Evolutionary conservation across 2,329 filamentous ascomycete species (phyloP).

Genomic region (Diaporthe vexans): DNA sequence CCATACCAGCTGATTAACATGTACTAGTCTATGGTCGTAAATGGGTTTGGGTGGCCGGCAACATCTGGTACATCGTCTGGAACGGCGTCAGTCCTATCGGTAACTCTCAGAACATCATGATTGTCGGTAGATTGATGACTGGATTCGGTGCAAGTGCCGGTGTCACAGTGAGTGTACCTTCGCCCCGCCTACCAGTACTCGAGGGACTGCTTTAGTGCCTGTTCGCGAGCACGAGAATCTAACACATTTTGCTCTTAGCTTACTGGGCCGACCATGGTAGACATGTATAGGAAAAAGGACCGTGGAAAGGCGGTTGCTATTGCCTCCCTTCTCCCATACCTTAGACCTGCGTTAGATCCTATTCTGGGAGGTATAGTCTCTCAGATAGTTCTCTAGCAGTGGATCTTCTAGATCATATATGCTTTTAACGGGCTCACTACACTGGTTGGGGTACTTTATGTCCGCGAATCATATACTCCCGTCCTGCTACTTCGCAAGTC

Average conservation of each 20-base stretch:
- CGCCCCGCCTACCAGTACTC: no score
- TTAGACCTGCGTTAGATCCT: conserved; percentile 59
- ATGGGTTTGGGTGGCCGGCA: conserved; percentile 51
- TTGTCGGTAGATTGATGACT: conserved; percentile 17
- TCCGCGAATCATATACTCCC: conserved; percentile 56
- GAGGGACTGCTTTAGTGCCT: no score
- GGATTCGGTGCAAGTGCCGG: conserved; percentile 20
- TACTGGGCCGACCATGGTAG: conserved; percentile 27
- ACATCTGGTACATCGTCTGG: conserved; percentile 54
- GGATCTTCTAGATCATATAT: conserved; percentile 59
- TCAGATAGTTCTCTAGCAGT: conserved; percentile 56
- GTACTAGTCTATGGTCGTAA: conserved; percentile 50
- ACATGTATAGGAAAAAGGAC: conserved; percentile 20
- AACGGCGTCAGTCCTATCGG: conserved; percentile 49
- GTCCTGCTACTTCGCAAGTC: conserved; percentile 44
- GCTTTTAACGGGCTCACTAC: conserved; percentile 54
- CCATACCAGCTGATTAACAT: no score
- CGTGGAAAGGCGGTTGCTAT: conserved; percentile 28
- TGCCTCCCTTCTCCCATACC: conserved; percentile 31
- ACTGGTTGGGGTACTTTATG: conserved; percentile 54
- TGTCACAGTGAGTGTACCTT: not conserved
- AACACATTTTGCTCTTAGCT: not conserved
- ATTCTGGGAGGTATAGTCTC: conserved; percentile 58
- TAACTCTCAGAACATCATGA: conserved; percentile 52
- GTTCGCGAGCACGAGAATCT: no score